Conservation (phyloP, 108 stramenopile genomes). For the Nitzschia palea region DNA sequence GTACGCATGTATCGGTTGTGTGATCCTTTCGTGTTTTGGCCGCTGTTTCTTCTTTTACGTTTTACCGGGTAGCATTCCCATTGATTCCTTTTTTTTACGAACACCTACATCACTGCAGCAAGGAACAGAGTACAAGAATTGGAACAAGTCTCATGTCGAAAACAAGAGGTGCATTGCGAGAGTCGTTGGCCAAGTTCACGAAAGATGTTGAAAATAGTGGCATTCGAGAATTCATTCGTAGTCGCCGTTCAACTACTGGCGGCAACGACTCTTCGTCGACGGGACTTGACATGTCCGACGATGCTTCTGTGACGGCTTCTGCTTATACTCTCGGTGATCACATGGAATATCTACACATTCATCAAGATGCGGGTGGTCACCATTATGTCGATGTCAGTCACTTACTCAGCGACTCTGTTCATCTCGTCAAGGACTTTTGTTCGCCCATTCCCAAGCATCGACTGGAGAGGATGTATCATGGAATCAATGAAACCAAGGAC, state of each 20-base stretch:
- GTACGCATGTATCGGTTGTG: too few species aligned
- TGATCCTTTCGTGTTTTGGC: too few species aligned
- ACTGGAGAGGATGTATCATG: neutral
- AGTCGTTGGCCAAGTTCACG: neutral
- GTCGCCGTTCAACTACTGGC: neutral
- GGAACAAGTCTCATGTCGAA: too few species aligned
- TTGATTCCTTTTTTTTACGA: too few species aligned
- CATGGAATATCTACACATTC: slow-evolving; percentile 12
- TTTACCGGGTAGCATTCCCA: too few species aligned
- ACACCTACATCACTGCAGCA: neutral
- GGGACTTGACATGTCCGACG: neutral
- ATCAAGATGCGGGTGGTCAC: neutral
- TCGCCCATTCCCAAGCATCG: neutral
- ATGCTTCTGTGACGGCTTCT: neutral
- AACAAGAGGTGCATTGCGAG: neutral
- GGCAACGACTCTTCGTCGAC: neutral
- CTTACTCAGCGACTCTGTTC: neutral
- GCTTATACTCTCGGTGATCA: slow-evolving; percentile 17
- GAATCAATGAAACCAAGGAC: neutral
- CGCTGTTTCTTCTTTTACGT: too few species aligned
- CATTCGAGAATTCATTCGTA: neutral
- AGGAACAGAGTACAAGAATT: neutral
- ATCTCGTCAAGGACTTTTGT: slow-evolving; percentile 11
- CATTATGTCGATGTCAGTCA: slow-evolving; percentile 2
- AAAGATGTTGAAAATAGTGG: slow-evolving; percentile 10